These are phyloP conservation scores for Trichophyton equinum DNA, from an alignment of 2,329 filamentous ascomycete genomes.

Conservation along the genomic window DNA sequence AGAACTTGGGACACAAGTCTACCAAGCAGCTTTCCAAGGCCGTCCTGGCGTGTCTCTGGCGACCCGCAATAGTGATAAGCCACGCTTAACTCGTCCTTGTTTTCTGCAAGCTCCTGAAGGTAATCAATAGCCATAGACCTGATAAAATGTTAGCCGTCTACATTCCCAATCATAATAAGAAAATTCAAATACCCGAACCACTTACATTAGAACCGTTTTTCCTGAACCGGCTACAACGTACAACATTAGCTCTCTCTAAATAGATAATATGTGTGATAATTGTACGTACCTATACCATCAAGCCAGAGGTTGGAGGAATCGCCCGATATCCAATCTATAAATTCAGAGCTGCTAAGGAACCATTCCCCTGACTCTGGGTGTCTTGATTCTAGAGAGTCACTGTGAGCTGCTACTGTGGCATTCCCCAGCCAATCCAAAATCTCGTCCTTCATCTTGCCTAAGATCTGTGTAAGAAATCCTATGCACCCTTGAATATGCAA, in stretches of 20 bases:
- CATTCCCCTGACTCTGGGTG: neutral
- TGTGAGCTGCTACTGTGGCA: constrained; percentile 1
- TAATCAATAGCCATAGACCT: neutral
- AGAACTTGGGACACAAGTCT: neutral
- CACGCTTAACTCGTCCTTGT: neutral
- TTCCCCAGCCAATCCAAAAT: neutral
- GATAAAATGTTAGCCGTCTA: neutral
- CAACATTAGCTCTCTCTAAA: neutral
- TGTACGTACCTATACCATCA: neutral
- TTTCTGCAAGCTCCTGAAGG: neutral
- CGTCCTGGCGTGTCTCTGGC: neutral
- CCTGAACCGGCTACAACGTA: neutral
- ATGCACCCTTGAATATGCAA: neutral
- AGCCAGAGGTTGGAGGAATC: neutral
- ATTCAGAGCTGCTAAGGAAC: neutral
- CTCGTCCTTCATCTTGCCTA: neutral
- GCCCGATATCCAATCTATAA: neutral
- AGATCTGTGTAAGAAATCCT: neutral
- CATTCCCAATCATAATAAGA: neutral
- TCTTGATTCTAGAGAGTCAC: neutral
- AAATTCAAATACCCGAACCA: neutral
- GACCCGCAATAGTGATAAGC: constrained; percentile 1
- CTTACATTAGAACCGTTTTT: neutral
- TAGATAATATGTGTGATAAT: neutral
- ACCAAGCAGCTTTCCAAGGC: neutral